These are phyloP conservation scores for Holtermannia corniformis DNA, from an alignment of 768 basidiomycete species.

Conservation along the genomic window DNA sequence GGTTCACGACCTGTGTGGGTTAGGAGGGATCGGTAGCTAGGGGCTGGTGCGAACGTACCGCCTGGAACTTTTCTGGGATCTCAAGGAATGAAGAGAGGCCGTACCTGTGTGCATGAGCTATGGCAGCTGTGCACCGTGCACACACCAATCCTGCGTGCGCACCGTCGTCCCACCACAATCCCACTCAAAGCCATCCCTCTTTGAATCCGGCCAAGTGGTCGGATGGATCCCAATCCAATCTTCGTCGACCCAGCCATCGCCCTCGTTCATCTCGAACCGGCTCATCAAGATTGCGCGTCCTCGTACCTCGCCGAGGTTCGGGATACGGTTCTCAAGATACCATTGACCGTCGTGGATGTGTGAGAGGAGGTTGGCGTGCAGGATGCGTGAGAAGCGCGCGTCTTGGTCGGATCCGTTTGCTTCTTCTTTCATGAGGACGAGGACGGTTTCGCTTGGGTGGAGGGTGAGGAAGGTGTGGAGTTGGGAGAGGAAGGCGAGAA, in stretches of 20 bases:
- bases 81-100: constrained; percentile 64
- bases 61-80: constrained; percentile 69
- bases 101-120: constrained; percentile 51
- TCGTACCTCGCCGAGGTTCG: constrained; percentile 69
- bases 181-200: constrained; percentile 66
- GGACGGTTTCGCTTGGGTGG: constrained; percentile 60
- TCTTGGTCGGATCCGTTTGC: not conserved
- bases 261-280: constrained; percentile 56
- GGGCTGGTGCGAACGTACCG: constrained; percentile 19
- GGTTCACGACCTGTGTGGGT: constrained; percentile 24
- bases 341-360: constrained; percentile 59
- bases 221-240: constrained; percentile 76
- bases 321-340: constrained; percentile 73
- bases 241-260: constrained; percentile 6
- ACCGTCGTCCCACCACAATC: constrained; percentile 48
- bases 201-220: constrained; percentile 71
- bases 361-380: constrained; percentile 50
- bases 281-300: constrained; percentile 79
- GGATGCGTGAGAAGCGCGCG: constrained; percentile 46
- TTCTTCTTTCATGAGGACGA: constrained; percentile 87
- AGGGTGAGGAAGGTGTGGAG: constrained; percentile 58
- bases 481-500: constrained; percentile 55
- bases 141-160: constrained; percentile 75
- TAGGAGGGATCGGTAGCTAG: not conserved
- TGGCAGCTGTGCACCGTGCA: not conserved